These are phyloP conservation scores for Passalora sequoiae DNA, from an alignment of 2,329 filamentous ascomycete genomes.

Conservation along the genomic window DNA sequence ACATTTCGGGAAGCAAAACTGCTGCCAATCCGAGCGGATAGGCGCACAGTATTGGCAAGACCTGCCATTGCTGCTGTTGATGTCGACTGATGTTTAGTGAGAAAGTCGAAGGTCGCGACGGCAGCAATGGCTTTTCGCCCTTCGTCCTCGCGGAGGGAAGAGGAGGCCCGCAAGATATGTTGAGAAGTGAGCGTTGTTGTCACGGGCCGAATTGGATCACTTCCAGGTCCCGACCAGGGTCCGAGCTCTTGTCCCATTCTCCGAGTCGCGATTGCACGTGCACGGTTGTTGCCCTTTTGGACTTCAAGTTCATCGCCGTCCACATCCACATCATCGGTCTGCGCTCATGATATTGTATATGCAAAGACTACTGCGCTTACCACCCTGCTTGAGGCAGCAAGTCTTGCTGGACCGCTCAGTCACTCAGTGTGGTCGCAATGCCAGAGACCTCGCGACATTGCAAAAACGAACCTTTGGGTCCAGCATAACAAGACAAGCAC, in stretches of 20 bases:
- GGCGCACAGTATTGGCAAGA: constrained; percentile 26
- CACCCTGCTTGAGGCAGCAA: constrained; percentile 20
- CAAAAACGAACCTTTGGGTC: background rate
- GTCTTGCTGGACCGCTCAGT: constrained; percentile 6
- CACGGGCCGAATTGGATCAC: background rate
- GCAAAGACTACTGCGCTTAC: constrained; percentile 20
- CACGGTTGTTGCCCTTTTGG: constrained; percentile 4
- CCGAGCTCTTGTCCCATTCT: no score
- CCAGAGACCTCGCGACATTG: background rate
- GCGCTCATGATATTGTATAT: constrained; percentile 13
- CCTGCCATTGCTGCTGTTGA: constrained; percentile 26
- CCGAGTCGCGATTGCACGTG: no score
- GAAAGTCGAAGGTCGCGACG: background rate
- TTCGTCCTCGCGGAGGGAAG: no score
- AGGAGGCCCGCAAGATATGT: constrained; percentile 9
- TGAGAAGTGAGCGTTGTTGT: no score
- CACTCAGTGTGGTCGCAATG: background rate
- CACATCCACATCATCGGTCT: constrained; percentile 4
- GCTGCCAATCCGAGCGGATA: constrained; percentile 28
- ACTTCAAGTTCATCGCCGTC: constrained; percentile 11
- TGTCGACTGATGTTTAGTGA: constrained; percentile 1
- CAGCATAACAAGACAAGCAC: background rate
- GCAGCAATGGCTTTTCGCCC: constrained; percentile 14
- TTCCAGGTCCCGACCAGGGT: no score
- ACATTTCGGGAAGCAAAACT: constrained; percentile 24